Conservation (phyloP, 2,329 filamentous ascomycete genomes). For the Chrysosporium queenslandicum region DNA sequence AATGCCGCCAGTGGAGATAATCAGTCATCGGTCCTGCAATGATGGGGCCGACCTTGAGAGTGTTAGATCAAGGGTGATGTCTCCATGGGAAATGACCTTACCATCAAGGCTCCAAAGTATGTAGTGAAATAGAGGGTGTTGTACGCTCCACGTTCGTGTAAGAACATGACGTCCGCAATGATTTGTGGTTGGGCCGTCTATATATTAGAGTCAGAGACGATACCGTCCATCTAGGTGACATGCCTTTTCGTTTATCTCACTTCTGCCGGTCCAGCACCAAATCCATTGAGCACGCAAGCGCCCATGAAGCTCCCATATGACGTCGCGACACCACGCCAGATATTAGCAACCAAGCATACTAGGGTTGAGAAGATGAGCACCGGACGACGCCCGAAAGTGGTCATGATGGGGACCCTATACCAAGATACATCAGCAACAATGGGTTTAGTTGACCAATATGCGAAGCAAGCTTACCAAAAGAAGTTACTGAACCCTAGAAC, state of each 20-base stretch:
- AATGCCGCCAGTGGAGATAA: constrained; percentile 50
- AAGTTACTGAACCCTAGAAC: constrained; percentile 52
- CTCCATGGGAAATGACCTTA: constrained; percentile 19
- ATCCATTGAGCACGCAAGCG: constrained; percentile 51
- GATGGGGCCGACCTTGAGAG: constrained; percentile 43
- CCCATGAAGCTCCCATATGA: constrained; percentile 56
- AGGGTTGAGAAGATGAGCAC: constrained; percentile 45
- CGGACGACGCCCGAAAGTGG: constrained; percentile 46
- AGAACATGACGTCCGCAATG: constrained; percentile 56
- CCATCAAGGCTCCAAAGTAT: constrained; percentile 55
- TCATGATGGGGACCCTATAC: constrained; percentile 45
- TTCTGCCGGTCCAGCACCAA: constrained; percentile 53
- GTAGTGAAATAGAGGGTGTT: constrained; percentile 52
- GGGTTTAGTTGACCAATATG: not conserved
- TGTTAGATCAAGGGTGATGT: not conserved
- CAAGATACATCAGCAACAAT: not conserved
- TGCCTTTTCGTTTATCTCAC: constrained; percentile 14
- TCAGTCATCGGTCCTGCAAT: constrained; percentile 52
- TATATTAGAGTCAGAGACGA: not conserved
- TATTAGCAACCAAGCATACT: constrained; percentile 44
- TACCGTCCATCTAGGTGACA: not conserved
- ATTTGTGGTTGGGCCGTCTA: constrained; percentile 51
- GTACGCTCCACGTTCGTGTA: constrained; percentile 55
- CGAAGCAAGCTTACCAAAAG: constrained; percentile 39
- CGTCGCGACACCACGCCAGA: constrained; percentile 50